Conservation (phyloP, 2,329 filamentous ascomycete genomes). For the Aureobasidium sp. region DNA sequence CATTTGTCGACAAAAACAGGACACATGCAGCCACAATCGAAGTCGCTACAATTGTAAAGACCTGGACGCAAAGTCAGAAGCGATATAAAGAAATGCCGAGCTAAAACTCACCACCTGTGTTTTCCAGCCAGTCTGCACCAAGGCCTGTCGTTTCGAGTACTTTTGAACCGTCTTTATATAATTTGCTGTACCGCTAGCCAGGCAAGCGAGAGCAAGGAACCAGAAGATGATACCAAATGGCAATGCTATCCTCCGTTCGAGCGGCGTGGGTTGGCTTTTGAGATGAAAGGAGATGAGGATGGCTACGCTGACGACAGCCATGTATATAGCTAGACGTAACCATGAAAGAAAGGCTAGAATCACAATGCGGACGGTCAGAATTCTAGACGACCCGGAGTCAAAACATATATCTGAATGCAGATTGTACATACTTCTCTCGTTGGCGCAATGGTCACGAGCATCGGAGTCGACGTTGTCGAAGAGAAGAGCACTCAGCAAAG, state of each 20-base stretch:
- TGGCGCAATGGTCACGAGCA: conserved; percentile 70
- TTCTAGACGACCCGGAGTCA: neutral
- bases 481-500: conserved; percentile 59
- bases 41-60: conserved; percentile 55
- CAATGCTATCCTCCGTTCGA: conserved; percentile 70
- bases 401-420: neutral
- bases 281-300: conserved; percentile 93
- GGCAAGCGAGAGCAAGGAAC: conserved; percentile 68
- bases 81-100: neutral
- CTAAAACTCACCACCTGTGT: conserved; percentile 62
- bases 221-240: conserved; percentile 88
- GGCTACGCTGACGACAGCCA: conserved; percentile 80
- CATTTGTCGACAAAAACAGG: conserved; percentile 48
- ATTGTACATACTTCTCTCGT: conserved; percentile 54
- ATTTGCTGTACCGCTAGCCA: conserved; percentile 72
- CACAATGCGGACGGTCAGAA: neutral
- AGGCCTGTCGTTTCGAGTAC: conserved; percentile 68
- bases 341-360: conserved; percentile 70
- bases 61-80: conserved; percentile 34
- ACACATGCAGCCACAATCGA: conserved; percentile 61
- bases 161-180: conserved; percentile 78
- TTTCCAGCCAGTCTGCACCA: conserved; percentile 91
- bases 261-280: conserved; percentile 58
- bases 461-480: conserved; percentile 70
- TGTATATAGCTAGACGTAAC: conserved; percentile 81